Percentiles rank a stretch among this genome's conserved stretches.
phyloP scores from a whole-genome alignment of 192 early-diverging fungal species.

The Mortierella hygrophila region DNA sequence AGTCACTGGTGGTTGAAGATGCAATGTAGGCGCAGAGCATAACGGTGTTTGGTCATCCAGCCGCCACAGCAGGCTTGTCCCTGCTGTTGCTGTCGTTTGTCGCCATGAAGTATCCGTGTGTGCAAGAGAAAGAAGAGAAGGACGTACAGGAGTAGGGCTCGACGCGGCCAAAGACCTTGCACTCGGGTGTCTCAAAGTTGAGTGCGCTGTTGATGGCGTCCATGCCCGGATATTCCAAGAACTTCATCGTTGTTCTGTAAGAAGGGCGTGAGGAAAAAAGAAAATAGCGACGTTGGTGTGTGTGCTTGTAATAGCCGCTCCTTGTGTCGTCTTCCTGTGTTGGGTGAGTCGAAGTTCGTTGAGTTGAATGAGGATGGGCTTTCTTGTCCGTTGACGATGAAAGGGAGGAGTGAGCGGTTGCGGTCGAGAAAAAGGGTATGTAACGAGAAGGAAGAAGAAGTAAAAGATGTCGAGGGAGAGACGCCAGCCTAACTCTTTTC shows the following conservation, averaged over 20 bases:
- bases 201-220: slow-evolving; percentile 88
- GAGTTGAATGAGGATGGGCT: too few relatives aligned
- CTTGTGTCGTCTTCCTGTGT: too few relatives aligned
- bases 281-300: not conserved
- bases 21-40: not conserved
- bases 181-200: slow-evolving; percentile 88
- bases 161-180: slow-evolving; percentile 82
- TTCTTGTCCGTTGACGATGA: too few relatives aligned
- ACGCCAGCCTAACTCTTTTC: not conserved
- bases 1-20: not conserved
- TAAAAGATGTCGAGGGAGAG: not conserved
- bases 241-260: slow-evolving; percentile 77
- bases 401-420: too few relatives aligned
- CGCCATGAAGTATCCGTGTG: too few relatives aligned
- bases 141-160: slow-evolving; percentile 94
- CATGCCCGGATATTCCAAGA: slow-evolving; percentile 82
- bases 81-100: too few relatives aligned
- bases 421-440: not conserved
- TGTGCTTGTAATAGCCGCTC: too few relatives aligned
- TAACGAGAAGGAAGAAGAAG: not conserved
- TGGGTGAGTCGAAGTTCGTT: too few relatives aligned
- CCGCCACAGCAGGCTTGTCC: not conserved
- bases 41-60: not conserved
- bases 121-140: not conserved
- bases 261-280: not conserved